Evolutionary conservation across 2,329 filamentous ascomycete genomes (phyloP), one percentile per base, ranked within the genome.

Genomic region (Phialemonium atrogriseum): DNA sequence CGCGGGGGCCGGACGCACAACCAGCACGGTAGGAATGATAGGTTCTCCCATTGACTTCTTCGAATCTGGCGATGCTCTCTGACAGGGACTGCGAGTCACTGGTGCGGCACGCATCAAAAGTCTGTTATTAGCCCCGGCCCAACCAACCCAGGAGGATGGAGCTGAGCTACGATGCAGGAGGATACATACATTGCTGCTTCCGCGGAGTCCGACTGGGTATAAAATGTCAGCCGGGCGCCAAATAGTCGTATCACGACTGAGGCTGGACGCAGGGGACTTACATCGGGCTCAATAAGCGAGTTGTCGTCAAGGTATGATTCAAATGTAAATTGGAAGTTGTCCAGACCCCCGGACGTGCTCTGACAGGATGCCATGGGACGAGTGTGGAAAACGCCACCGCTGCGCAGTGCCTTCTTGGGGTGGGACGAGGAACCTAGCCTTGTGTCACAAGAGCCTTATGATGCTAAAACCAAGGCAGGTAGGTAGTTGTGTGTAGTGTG

Each of bases 11-110:
- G 4, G 20, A 23, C 10, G n/a, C 31, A 54, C 51, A 55, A 4
- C 50, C 49, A 7, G 50, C 45, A 10, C 44, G 47, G 36, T 43
- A 54, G 2, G 51, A 45, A 29, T 55, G 51, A 13, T 54, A 54
- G 8, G 52, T 55, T 30, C 52, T 43, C 7, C 52, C 52, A 20
- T 52, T 52, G 24, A 51, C 44, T 23, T 47, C 40, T 24, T 45
- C 43, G 32, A 39, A 49, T 12, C 35, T 42, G 32, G 42, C 44
- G n/a, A 54, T 47, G 39, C 51, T 54, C 9, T 54, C 52, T 5
- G 46, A 47, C 10, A 54, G 27, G 8, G 50, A 55, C 10, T 41
- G 39, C 10, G 44, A 39, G 24, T 51, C 43, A 33, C 47, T 50
- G 25, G n/a, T 5, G n/a, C n/a, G n/a, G n/a, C n/a, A n/a, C n/a